phyloP scores from a whole-genome alignment of 139 green algal species.

The Marvania coccoides region DNA sequence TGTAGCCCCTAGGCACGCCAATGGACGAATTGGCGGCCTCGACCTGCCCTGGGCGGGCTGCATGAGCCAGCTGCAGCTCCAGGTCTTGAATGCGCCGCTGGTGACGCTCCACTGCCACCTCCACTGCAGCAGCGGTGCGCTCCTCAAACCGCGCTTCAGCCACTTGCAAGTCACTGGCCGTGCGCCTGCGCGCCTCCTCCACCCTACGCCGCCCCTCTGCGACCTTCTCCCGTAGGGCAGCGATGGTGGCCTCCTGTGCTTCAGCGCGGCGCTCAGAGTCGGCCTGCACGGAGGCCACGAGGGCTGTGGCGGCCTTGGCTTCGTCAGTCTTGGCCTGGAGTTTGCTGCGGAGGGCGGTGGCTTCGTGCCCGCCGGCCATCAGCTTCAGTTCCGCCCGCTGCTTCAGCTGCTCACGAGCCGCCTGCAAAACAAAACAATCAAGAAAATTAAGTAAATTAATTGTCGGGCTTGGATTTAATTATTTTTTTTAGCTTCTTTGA shows the following conservation, averaged over 20 bases:
- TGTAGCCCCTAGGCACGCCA: background rate
- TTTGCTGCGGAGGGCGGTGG: background rate
- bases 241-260: background rate
- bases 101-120: background rate
- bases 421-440: too few relatives aligned
- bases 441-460: too few relatives aligned
- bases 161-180: background rate
- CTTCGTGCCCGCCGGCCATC: background rate
- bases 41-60: too few relatives aligned
- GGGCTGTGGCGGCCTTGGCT: background rate
- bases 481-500: too few relatives aligned
- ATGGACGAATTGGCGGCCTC: background rate
- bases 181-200: background rate
- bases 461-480: too few relatives aligned
- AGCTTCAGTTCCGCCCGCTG: background rate
- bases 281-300: background rate
- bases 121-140: background rate
- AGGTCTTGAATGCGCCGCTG: slow-evolving; percentile 22
- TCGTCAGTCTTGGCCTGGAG: background rate
- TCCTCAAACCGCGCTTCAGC: background rate
- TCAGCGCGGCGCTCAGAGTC: background rate
- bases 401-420: background rate
- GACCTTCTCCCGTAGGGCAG: background rate
- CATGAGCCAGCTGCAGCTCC: background rate
- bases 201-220: background rate